phyloP scores from a whole-genome alignment of 768 basidiomycete genomes.

The Boletus vinaceobasis region DNA sequence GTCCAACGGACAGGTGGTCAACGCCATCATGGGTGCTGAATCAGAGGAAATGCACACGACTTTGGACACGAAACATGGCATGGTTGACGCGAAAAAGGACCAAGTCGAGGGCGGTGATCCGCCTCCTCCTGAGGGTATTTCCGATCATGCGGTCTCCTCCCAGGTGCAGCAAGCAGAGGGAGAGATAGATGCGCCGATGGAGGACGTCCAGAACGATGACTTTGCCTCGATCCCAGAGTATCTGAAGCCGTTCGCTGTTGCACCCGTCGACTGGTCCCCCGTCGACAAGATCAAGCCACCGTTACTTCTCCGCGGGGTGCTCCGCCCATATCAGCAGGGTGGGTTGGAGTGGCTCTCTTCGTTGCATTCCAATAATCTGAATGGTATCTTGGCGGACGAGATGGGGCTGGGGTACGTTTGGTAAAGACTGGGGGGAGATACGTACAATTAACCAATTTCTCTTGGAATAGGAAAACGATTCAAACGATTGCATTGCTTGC shows the following conservation, averaged over 20 bases:
- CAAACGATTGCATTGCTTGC: slow-evolving; percentile 95
- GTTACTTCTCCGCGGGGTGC: slow-evolving; percentile 76
- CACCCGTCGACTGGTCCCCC: slow-evolving; percentile 65
- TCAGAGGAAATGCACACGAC: background rate
- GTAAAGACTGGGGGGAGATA: background rate
- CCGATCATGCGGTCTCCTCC: background rate
- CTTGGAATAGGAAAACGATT: slow-evolving; percentile 74
- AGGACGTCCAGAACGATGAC: slow-evolving; percentile 36
- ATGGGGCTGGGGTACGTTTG: slow-evolving; percentile 86
- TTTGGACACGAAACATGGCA: background rate
- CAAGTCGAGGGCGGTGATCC: background rate
- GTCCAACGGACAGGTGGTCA: background rate
- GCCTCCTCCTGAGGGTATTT: background rate
- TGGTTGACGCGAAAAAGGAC: background rate
- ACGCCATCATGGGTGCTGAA: background rate
- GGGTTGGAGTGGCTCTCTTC: slow-evolving; percentile 94
- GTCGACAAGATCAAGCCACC: slow-evolving; percentile 58
- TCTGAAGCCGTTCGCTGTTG: slow-evolving; percentile 66
- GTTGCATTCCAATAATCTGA: slow-evolving; percentile 74
- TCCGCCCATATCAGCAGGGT: slow-evolving; percentile 91
- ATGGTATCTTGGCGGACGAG: slow-evolving; percentile 87
- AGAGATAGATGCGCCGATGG: slow-evolving; percentile 30
- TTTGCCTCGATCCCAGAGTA: slow-evolving; percentile 47
- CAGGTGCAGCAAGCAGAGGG: slow-evolving; percentile 2
- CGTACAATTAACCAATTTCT: background rate